Base-by-base conservation (phyloP, 2,329 filamentous ascomycete species). In the Claviceps capensis region DNA sequence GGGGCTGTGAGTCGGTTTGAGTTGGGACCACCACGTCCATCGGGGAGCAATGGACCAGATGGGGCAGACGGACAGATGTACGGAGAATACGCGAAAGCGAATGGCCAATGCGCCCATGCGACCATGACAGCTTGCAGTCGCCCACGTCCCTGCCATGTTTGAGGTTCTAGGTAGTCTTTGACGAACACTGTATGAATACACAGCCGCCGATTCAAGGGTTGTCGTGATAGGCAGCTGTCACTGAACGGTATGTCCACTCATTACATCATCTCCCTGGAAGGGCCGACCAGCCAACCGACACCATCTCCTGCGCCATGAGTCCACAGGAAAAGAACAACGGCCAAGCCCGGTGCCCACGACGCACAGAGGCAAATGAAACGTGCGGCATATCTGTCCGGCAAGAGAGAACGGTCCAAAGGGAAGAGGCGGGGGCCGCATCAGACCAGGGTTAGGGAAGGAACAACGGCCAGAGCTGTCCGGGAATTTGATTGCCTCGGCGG, bases 271-370 rank as follows among this genome's bases (percentile, higher is more conserved):
- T 3, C 30, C 30, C 9, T 34, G 9, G 30, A 11, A 34, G 30
- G 9, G 4, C 30, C 30, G 11, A 34, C 9, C 30, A 9, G 11
- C 17, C 13, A 23, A 37, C 17, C 17, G 41, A 49, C 41, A 42
- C 42, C 48, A 50, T 45, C 7, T 50, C 17, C 48, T 50, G 48
- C 41, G 38, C 30, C 17, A 50, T 26, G 48, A 41, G 30, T 38
- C 30, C 17, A 50, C 48, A 14, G 30, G 48, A 50, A 44, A 36
- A 38, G 41, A 26, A 17, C 11, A 43, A 22, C 11, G 41, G 34
- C 30, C 40, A 37, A 43, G 14, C 23, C 22, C 22, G 16, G 22
- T 49, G 22, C 34, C 46, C 14, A 16, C 26, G 23, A 38, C 48
- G 48, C 5, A 38, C n/a, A 17, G 48, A 26, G 48, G 8, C 26